Base-by-base conservation (phyloP, 495 filamentous ascomycete genomes). In the Pyrenopolyporus hunteri region DNA sequence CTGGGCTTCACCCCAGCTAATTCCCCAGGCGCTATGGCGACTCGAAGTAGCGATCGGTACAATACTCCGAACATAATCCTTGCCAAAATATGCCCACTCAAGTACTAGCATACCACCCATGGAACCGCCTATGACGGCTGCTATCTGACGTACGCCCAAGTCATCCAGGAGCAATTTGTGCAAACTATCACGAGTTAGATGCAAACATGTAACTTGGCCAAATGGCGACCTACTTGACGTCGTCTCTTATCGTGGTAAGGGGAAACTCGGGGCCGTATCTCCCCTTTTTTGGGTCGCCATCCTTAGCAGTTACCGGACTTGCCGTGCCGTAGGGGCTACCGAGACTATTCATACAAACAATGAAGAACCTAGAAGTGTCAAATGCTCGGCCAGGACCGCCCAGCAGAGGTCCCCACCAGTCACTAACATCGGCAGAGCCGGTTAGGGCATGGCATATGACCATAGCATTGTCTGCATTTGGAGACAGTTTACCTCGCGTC, bases 1-100 rank as follows among this genome's bases (percentile, higher is more conserved):
- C 76, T 98, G 94, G 17, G 94, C 93, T 74, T 98, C 94, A 35
- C 94, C 93, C 94, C 94, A 98, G 74, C 92, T 96, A 66, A 98
- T 98, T 33, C 94, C 91, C 94, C 94, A 98, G n/a, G 94, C 94
- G 59, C 92, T 96, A 70, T 98, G 94, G 8, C 91, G 85, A 45
- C 91, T 90, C 4, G 93, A 97, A 14, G 94, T 98, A 20, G 94
- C 94, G 64, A 98, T 95, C 2, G 94, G 91, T 22, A 98, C 89
- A 70, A 98, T 90, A 35, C 86, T 83, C 28, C 89, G 88, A 23
- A 98, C 93, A 67, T 97, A 97, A 64, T 96, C 90, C 70, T 89
- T 89, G 55, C 94, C 94, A 68, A 97, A 91, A 76, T 95, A 98
- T 40, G 94, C 90, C 81, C 95, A 98, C 74, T 98, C 94, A 14